Base-by-base conservation (phyloP, 108 stramenopile genomes). In the Cyclotella sp. region DNA sequence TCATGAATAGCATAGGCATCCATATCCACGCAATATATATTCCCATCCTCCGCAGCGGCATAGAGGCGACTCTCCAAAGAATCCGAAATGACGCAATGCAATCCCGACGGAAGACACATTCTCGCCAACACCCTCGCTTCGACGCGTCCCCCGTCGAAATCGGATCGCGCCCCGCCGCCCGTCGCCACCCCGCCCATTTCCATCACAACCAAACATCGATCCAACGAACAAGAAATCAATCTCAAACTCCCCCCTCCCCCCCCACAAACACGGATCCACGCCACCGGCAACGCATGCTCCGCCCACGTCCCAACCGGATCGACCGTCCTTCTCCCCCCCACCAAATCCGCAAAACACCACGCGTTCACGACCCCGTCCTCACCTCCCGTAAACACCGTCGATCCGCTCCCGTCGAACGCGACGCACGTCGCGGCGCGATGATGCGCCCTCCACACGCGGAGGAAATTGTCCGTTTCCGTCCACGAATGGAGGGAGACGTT, bases 341-440 rank as follows among this genome's bases (percentile, higher is more conserved):
- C 89, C 22, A 93, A 49, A 64, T 90, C 91, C 52, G 89, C 46
- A 26, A 93, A 45, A 39, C 81, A 72, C 73, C 88, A 95, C 5
- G 82, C 73, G 78, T 93, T 91, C 4, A 93, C 86, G 70, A 95
- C 91, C 0, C 92, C 94, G 85, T 95, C 94, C 22, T 85, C 90
- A 34, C 92, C 94, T 49, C 87, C 94, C 11, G 94, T 92, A 16
- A 92, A 82, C 57, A 95, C 61, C 45, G 83, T 87, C 13, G 84
- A 14, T 88, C 91, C 54, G 88, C 91, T 66, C 87, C 87, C 88
- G 44, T 78, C 83, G 28, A 89, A 92, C 39, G 76, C 68, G 70
- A 90, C 47, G 28, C 82, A 84, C 1, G 83, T 79, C 53, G 86
- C 75, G 9, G 92, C 59, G 16, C 94, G 82, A 75, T 95, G 88